Evolutionary conservation across 2,329 filamentous ascomycete species (phyloP).

Genomic region (Cryoendolithus antarcticus): DNA sequence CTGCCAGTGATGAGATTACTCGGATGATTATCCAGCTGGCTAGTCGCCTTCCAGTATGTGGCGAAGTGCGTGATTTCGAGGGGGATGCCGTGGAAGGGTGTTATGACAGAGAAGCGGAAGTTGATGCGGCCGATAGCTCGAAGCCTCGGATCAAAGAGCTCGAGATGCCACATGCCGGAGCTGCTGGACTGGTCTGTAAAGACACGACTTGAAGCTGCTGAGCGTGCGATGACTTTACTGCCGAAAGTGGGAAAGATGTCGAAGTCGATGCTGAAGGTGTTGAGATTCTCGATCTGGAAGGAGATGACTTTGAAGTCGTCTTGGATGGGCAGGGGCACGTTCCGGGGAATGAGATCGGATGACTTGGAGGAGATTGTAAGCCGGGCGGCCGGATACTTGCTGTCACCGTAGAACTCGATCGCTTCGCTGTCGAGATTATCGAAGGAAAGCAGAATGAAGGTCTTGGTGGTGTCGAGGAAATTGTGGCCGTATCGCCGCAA

Average conservation of each 20-base stretch:
- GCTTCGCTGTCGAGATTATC: constrained; percentile 62
- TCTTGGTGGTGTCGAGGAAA: constrained; percentile 86
- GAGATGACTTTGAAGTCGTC: constrained; percentile 89
- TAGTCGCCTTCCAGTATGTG: constrained; percentile 98
- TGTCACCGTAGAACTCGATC: constrained; percentile 90
- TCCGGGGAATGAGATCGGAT: constrained; percentile 91
- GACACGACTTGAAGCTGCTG: constrained; percentile 75
- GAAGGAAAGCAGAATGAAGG: constrained; percentile 86
- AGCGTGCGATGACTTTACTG: constrained; percentile 93
- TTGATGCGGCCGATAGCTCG: constrained; percentile 86
- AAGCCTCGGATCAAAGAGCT: constrained; percentile 82
- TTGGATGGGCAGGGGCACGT: constrained; percentile 87
- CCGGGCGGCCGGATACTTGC: constrained; percentile 87
- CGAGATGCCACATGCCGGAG: constrained; percentile 72
- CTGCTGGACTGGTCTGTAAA: constrained; percentile 67
- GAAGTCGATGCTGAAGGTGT: constrained; percentile 89
- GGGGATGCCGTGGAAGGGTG: constrained; percentile 83
- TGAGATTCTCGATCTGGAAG: constrained; percentile 89
- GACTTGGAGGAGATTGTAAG: constrained; percentile 94
- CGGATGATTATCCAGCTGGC: constrained; percentile 73
- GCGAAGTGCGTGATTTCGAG: constrained; percentile 97
- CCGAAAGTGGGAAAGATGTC: constrained; percentile 97
- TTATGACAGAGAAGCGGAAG: constrained; percentile 92
- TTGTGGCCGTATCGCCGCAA: constrained; percentile 92
- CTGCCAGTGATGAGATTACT: constrained; percentile 87